A percentile compares a stretch with the other conserved stretches of the same genome.
Evolutionary conservation across 352 stramenopile species (phyloP).

Genomic region (Pythium aquatile): DNA sequence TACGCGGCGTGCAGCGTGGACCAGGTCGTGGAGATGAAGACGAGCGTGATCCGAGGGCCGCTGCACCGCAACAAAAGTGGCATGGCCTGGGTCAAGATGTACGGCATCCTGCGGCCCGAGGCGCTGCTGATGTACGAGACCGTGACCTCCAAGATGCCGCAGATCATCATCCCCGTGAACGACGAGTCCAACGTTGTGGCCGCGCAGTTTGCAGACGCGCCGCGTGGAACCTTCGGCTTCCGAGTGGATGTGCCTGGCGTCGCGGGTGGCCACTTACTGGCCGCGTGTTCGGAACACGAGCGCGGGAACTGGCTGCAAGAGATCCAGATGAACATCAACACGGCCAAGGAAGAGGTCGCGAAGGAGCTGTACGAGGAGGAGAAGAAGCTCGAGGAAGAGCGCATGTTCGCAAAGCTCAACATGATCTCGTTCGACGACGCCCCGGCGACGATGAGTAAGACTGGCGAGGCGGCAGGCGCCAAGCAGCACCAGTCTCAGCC

Average conservation of each 20-base stretch:
- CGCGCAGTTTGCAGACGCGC: slow-evolving; percentile 49
- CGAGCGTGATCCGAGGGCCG: slow-evolving; percentile 62
- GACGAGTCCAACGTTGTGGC: slow-evolving; percentile 45
- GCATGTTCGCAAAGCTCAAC: slow-evolving; percentile 65
- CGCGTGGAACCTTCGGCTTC: slow-evolving; percentile 56
- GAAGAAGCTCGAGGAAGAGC: slow-evolving; percentile 45
- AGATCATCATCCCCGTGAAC: slow-evolving; percentile 80
- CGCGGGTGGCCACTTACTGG: slow-evolving; percentile 57
- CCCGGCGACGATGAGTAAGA: slow-evolving; percentile 3
- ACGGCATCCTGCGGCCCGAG: slow-evolving; percentile 64
- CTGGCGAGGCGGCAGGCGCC: background rate
- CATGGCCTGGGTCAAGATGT: slow-evolving; percentile 65
- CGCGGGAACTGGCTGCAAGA: slow-evolving; percentile 78
- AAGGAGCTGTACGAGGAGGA: slow-evolving; percentile 58
- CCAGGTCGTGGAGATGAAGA: slow-evolving; percentile 63
- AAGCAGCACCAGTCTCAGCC: slow-evolving; percentile 31
- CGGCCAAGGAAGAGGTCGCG: slow-evolving; percentile 34
- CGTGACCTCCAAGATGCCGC: slow-evolving; percentile 47
- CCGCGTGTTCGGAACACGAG: slow-evolving; percentile 59
- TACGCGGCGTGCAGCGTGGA: slow-evolving; percentile 71
- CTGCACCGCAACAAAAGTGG: slow-evolving; percentile 73
- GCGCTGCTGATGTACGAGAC: slow-evolving; percentile 71
- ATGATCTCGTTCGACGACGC: slow-evolving; percentile 80
- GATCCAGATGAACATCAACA: slow-evolving; percentile 66
- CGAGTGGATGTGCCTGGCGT: slow-evolving; percentile 61